These are phyloP conservation scores for Chalaropsis thielavioides DNA, from an alignment of 2,329 filamentous ascomycete species.

Conservation along the genomic window DNA sequence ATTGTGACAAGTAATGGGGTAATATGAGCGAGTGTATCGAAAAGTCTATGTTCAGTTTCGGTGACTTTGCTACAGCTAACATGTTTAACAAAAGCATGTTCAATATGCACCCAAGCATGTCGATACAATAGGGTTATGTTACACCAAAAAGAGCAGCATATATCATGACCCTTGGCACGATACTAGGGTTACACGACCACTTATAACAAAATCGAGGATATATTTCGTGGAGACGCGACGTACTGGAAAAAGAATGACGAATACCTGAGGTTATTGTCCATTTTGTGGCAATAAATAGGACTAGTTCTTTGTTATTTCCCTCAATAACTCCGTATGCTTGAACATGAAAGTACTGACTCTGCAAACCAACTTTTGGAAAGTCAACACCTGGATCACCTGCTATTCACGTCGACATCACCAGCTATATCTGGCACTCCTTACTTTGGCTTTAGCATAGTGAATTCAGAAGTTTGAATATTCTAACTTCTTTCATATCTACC, in stretches of 20 bases:
- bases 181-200: neutral
- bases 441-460: constrained; percentile 36
- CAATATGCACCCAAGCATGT: neutral
- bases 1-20: neutral
- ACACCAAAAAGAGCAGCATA: neutral
- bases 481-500: neutral
- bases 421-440: constrained; percentile 41
- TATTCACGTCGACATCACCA: constrained; percentile 31
- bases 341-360: too few relatives aligned
- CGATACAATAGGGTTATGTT: neutral
- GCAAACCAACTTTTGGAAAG: constrained; percentile 28
- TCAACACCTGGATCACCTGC: constrained; percentile 35
- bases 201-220: too few relatives aligned
- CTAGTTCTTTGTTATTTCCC: too few relatives aligned
- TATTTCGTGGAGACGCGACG: too few relatives aligned
- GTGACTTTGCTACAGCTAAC: too few relatives aligned
- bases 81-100: too few relatives aligned
- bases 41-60: too few relatives aligned
- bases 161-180: neutral
- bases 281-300: too few relatives aligned
- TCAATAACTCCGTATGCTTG: too few relatives aligned
- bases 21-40: too few relatives aligned
- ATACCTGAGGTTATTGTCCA: too few relatives aligned
- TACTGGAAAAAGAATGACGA: too few relatives aligned
- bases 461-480: neutral